Evolutionary conservation across 257 asterid species (phyloP).

Genomic region (Primulina tabacum): DNA sequence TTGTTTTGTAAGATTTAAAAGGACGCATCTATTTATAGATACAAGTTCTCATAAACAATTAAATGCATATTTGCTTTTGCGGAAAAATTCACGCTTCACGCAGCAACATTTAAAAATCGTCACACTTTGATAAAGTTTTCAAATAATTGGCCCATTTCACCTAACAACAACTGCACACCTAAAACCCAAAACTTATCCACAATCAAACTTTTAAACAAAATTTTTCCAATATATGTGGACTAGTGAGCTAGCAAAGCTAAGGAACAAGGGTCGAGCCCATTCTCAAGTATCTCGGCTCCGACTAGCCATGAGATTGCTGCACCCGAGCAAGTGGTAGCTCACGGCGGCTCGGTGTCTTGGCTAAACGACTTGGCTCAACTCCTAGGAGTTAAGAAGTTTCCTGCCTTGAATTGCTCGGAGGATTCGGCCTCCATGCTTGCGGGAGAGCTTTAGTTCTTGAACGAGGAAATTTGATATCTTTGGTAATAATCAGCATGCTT

Average conservation of each 20-base stretch:
- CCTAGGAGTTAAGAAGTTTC: slow-evolving; percentile 24
- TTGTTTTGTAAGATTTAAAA: no score
- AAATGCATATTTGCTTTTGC: no score
- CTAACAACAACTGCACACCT: no score
- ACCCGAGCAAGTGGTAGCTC: background rate
- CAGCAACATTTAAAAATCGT: no score
- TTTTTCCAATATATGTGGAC: slow-evolving; percentile 32
- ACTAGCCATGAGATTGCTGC: slow-evolving; percentile 10
- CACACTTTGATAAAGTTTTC: no score
- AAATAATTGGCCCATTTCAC: no score
- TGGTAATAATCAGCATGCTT: background rate
- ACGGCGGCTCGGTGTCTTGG: slow-evolving; percentile 16
- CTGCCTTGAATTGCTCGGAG: slow-evolving; percentile 37
- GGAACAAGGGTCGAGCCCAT: slow-evolving; percentile 28
- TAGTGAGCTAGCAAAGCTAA: slow-evolving; percentile 40
- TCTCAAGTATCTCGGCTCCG: slow-evolving; percentile 21
- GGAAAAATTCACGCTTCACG: no score
- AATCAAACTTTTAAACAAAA: no score
- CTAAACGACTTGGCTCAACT: slow-evolving; percentile 27
- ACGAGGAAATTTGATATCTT: background rate
- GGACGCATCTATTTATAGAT: no score
- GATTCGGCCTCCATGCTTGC: slow-evolving; percentile 45
- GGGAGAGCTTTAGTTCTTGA: slow-evolving; percentile 37
- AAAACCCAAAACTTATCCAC: no score
- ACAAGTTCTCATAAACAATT: no score